phyloP scores from a whole-genome alignment of 129 eudicot genomes.

The Calendula officinalis region DNA sequence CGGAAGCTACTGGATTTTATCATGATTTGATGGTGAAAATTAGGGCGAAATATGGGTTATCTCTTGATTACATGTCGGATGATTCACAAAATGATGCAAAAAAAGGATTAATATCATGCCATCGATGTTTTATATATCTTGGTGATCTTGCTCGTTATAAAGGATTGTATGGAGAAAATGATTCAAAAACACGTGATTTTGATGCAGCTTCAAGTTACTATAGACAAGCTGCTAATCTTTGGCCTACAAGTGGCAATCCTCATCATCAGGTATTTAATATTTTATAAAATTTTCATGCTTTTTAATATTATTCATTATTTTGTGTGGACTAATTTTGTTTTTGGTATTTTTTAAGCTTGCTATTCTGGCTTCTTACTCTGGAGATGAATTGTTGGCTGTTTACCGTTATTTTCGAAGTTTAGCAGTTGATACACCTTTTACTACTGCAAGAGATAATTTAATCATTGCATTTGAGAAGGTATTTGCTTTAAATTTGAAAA shows the following conservation, averaged over 20 bases:
- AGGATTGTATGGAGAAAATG: slow-evolving; percentile 92
- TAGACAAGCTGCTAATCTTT: slow-evolving; percentile 72
- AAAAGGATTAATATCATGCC: slow-evolving; percentile 81
- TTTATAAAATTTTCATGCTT: not conserved
- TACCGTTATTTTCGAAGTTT: slow-evolving; percentile 95
- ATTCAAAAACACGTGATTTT: slow-evolving; percentile 79
- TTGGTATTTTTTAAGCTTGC: slow-evolving; percentile 70
- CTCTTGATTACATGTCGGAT: slow-evolving; percentile 58
- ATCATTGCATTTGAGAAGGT: slow-evolving; percentile 99
- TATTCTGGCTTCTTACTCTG: slow-evolving; percentile 78
- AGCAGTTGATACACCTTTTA: slow-evolving; percentile 79
- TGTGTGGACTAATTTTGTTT: slow-evolving; percentile 9
- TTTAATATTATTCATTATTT: not conserved
- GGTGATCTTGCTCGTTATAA: slow-evolving; percentile 98
- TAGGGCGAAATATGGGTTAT: slow-evolving; percentile 84
- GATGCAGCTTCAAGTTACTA: slow-evolving; percentile 86
- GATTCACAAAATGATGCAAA: slow-evolving; percentile 53
- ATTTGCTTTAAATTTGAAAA: slow-evolving; percentile 11
- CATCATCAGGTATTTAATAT: slow-evolving; percentile 80
- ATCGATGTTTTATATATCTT: slow-evolving; percentile 84
- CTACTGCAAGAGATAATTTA: slow-evolving; percentile 91
- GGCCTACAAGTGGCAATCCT: slow-evolving; percentile 93
- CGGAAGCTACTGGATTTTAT: slow-evolving; percentile 96
- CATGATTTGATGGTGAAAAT: slow-evolving; percentile 90
- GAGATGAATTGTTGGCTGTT: slow-evolving; percentile 71